A percentile compares a stretch with the other conserved stretches of the same genome.
phyloP scores from a whole-genome alignment of 352 stramenopile genomes.

The Phytopythium mirpurense region DNA sequence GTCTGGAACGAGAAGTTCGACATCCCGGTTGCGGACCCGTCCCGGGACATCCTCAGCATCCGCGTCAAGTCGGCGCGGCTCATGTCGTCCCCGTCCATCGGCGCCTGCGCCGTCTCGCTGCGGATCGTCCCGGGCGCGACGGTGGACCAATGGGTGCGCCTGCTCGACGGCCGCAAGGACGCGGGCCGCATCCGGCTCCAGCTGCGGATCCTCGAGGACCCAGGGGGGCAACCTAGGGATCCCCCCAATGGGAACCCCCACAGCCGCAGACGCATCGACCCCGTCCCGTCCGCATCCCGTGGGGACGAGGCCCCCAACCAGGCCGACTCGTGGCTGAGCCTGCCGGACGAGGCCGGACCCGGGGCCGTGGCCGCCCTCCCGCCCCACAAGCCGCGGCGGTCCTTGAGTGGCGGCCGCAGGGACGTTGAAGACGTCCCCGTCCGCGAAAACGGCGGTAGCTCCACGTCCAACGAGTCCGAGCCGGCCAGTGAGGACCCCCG shows the following conservation, averaged over 20 bases:
- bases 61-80: constrained; percentile 67
- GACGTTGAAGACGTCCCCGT: background rate
- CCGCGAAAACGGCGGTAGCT: constrained; percentile 23
- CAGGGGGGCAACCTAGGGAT: too few species aligned
- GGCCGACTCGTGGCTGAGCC: constrained; percentile 28
- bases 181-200: constrained; percentile 63
- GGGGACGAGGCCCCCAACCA: too few species aligned
- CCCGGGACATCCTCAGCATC: constrained; percentile 53
- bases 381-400: background rate
- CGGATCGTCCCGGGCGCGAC: constrained; percentile 36
- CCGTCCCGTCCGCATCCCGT: background rate
- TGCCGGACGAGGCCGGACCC: constrained; percentile 12
- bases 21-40: constrained; percentile 39
- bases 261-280: too few species aligned
- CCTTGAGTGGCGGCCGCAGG: background rate
- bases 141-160: constrained; percentile 53
- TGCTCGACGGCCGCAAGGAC: constrained; percentile 45
- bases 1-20: constrained; percentile 83
- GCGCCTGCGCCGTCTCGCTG: constrained; percentile 41
- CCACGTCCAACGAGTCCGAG: constrained; percentile 40
- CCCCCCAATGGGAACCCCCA: too few species aligned
- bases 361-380: background rate
- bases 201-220: constrained; percentile 39
- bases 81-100: constrained; percentile 55
- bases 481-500: constrained; percentile 25